Conservation (phyloP, 177 flowering plant species). For the Tripterygium wilfordii region DNA sequence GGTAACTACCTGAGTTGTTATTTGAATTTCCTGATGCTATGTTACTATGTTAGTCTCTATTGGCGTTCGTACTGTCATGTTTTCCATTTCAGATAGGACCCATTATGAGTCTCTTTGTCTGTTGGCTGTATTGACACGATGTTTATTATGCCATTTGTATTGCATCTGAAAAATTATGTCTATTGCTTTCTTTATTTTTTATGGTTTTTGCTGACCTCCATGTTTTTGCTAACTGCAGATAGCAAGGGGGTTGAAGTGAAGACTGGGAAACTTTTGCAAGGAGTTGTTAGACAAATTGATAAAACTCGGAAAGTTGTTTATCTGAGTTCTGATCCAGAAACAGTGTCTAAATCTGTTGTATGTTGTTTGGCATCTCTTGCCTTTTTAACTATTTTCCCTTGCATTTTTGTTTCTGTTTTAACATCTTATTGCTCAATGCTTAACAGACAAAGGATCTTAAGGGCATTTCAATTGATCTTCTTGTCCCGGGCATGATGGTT, state of each 20-base stretch:
- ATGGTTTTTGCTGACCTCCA: too few relatives aligned
- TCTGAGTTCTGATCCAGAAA: conserved; percentile 55
- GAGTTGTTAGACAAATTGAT: conserved; percentile 72
- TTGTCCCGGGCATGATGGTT: conserved; percentile 98
- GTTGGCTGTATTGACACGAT: too few relatives aligned
- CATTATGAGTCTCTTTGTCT: too few relatives aligned
- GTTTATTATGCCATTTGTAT: background rate
- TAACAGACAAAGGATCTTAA: conserved; percentile 80
- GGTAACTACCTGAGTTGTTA: too few relatives aligned
- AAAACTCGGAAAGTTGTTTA: conserved; percentile 69
- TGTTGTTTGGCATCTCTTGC: conserved; percentile 7
- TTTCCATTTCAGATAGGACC: too few relatives aligned
- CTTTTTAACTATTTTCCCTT: background rate
- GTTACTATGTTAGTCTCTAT: too few relatives aligned
- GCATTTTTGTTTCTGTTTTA: background rate
- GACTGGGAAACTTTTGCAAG: conserved; percentile 65
- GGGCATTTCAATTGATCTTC: conserved; percentile 87
- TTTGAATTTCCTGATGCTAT: too few relatives aligned
- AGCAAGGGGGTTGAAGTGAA: conserved; percentile 28
- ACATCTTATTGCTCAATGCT: conserved; percentile 7
- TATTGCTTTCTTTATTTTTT: background rate
- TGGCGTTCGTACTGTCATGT: too few relatives aligned
- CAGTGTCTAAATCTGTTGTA: conserved; percentile 75
- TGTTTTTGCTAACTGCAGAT: conserved; percentile 31
- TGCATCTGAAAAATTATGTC: background rate